Percentiles rank a stretch among this genome's conserved stretches.
Evolutionary conservation across 129 eudicot genomes (phyloP).

Genomic region (Pittosporum tobira): DNA sequence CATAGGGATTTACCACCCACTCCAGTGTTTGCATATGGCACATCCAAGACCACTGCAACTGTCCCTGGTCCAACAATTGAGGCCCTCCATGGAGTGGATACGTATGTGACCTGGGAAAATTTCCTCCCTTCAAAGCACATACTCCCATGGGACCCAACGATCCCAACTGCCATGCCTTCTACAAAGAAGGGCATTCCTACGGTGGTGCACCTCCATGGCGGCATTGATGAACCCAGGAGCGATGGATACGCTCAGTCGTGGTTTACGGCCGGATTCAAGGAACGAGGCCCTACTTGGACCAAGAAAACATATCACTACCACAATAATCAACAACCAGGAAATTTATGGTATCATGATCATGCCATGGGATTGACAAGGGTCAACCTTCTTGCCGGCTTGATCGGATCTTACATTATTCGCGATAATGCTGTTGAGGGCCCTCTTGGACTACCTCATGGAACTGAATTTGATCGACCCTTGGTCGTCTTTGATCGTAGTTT

Average conservation of each 20-base stretch:
- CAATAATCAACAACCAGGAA: constrained; percentile 81
- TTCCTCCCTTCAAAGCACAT: constrained; percentile 76
- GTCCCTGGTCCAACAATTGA: constrained; percentile 95
- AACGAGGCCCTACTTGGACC: constrained; percentile 64
- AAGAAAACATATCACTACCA: constrained; percentile 53
- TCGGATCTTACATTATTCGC: constrained; percentile 71
- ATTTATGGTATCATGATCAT: constrained; percentile 83
- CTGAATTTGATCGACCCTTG: constrained; percentile 67
- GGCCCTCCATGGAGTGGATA: constrained; percentile 60
- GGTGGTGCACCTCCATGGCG: constrained; percentile 92
- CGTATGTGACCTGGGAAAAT: constrained; percentile 62
- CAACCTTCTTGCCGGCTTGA: constrained; percentile 77
- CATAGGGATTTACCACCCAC: constrained; percentile 80
- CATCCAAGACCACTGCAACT: constrained; percentile 43
- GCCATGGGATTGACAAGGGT: constrained; percentile 98
- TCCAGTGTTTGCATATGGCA: constrained; percentile 76
- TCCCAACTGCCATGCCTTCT: constrained; percentile 67
- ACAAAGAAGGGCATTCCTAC: constrained; percentile 61
- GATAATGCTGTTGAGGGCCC: constrained; percentile 46
- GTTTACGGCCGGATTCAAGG: constrained; percentile 57
- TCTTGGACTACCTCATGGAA: constrained; percentile 43
- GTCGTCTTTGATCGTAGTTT: constrained; percentile 64
- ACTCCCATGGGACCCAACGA: constrained; percentile 85
- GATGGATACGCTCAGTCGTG: constrained; percentile 68
- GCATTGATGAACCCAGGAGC: constrained; percentile 70